These are phyloP conservation scores for Grammothele lineata DNA, from an alignment of 768 basidiomycete genomes.

Conservation along the genomic window DNA sequence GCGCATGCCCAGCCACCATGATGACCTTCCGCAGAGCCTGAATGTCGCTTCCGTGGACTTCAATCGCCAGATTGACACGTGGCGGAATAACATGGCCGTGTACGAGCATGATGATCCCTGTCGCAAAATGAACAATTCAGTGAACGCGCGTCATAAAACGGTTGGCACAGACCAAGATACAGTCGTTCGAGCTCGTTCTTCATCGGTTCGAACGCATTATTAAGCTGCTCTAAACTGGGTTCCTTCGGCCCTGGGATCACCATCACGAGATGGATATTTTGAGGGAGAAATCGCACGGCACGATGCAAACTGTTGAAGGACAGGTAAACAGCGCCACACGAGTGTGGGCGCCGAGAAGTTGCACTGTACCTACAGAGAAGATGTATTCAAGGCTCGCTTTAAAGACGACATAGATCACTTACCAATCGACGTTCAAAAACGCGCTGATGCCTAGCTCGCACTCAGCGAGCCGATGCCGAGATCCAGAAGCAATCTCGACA, in stretches of 20 bases:
- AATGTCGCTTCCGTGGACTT: too few species aligned
- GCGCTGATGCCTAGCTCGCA: not conserved
- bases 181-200: not conserved
- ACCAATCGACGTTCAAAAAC: not conserved
- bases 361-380: too few species aligned
- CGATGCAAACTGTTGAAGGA: constrained; percentile 2
- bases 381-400: too few species aligned
- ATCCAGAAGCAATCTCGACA: not conserved
- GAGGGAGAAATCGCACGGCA: not conserved
- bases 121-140: too few species aligned
- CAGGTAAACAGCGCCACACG: not conserved
- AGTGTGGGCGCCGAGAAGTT: constrained; percentile 3
- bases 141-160: too few species aligned
- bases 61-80: too few species aligned
- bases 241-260: constrained; percentile 3
- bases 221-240: not conserved
- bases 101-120: too few species aligned
- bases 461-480: not conserved
- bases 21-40: too few species aligned
- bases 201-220: not conserved
- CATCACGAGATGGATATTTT: not conserved
- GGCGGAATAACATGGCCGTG: too few species aligned
- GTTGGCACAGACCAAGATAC: not conserved
- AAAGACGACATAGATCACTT: too few species aligned
- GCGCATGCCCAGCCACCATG: too few species aligned